These are phyloP conservation scores for Aspergillus sp. DNA, from an alignment of 2,329 filamentous ascomycete species.

Conservation along the genomic window DNA sequence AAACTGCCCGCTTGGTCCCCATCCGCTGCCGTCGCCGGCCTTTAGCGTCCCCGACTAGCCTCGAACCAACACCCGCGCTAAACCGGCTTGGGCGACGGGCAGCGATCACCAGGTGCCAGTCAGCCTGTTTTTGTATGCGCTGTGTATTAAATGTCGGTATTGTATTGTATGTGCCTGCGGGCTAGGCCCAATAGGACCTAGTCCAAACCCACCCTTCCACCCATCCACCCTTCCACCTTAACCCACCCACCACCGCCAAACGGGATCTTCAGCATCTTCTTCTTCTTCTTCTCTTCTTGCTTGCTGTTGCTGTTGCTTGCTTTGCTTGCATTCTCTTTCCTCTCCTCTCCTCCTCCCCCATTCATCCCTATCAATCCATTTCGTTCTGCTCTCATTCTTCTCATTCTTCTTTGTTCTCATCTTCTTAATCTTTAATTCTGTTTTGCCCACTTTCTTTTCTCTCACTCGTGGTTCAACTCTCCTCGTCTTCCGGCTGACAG, in stretches of 20 bases:
- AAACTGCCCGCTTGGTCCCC: no score
- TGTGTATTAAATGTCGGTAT: no score
- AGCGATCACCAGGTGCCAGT: no score
- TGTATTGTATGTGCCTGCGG: no score
- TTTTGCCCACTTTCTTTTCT: conserved; percentile 25
- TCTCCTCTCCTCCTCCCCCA: conserved; percentile 8
- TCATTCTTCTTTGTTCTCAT: background rate
- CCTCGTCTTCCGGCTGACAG: conserved; percentile 16
- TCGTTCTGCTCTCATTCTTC: background rate
- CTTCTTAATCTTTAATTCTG: conserved; percentile 4
- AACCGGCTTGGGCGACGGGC: no score
- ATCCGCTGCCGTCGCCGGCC: no score
- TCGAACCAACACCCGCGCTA: no score
- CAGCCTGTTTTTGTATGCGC: no score
- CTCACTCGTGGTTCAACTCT: conserved; percentile 22
- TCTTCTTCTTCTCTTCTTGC: background rate
- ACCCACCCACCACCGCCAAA: conserved; percentile 1
- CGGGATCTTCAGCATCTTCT: conserved; percentile 2
- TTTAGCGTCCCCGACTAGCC: no score
- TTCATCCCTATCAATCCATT: background rate
- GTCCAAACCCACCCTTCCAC: no score
- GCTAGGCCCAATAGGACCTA: no score
- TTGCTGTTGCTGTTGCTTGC: conserved; percentile 3
- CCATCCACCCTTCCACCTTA: background rate
- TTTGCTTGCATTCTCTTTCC: conserved; percentile 24